phyloP scores from a whole-genome alignment of 1,284 basidiomycete species.

The Ganoderma multipileum region DNA sequence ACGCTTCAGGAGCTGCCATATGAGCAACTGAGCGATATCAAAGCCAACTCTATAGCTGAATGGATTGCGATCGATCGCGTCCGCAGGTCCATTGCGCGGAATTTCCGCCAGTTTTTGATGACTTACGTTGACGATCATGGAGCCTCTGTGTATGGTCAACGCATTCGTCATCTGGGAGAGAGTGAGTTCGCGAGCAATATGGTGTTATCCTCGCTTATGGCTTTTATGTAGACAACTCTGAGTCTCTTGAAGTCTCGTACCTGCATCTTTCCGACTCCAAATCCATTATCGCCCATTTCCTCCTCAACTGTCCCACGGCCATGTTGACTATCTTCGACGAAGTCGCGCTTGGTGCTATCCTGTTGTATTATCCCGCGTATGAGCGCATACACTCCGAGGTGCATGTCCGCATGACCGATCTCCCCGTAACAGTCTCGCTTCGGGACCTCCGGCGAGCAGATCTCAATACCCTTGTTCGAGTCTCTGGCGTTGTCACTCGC shows the following conservation, averaged over 20 bases:
- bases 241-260: constrained; percentile 97
- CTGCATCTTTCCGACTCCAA: constrained; percentile 91
- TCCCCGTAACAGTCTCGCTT: constrained; percentile 89
- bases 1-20: constrained; percentile 85
- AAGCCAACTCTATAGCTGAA: constrained; percentile 95
- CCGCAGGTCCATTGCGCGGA: constrained; percentile 86
- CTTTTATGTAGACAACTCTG: constrained; percentile 80
- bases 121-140: constrained; percentile 94
- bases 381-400: constrained; percentile 98
- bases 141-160: constrained; percentile 92
- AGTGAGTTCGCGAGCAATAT: constrained; percentile 58
- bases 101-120: constrained; percentile 96
- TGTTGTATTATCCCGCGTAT: constrained; percentile 96
- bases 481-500: constrained; percentile 97
- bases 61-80: constrained; percentile 97
- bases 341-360: constrained; percentile 92
- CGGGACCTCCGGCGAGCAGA: constrained; percentile 94
- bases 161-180: constrained; percentile 95
- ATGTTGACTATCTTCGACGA: constrained; percentile 97
- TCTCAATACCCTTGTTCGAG: constrained; percentile 94
- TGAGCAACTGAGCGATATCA: constrained; percentile 97
- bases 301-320: constrained; percentile 92
- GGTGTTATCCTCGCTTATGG: not conserved
- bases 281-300: constrained; percentile 95
- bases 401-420: constrained; percentile 95